Evolutionary conservation across 2,329 filamentous ascomycete genomes (phyloP).

Genomic region (Paecilomyces variotii): DNA sequence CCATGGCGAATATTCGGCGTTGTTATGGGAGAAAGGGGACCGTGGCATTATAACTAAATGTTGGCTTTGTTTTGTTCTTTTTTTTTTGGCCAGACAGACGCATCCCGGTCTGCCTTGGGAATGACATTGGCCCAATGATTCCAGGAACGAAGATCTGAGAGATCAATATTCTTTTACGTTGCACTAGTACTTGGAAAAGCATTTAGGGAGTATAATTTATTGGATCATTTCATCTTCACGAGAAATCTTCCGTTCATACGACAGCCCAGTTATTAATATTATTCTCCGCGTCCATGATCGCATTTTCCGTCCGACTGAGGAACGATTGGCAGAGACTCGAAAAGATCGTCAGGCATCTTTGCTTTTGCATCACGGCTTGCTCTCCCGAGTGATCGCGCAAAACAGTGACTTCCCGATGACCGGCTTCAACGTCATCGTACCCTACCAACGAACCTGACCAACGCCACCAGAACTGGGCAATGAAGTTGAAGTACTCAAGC

Average conservation of each 20-base stretch:
- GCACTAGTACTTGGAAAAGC: background rate
- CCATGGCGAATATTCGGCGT: background rate
- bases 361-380: background rate
- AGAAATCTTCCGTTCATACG: background rate
- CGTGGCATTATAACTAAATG: background rate
- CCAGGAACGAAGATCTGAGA: background rate
- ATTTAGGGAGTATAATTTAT: background rate
- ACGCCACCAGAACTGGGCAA: background rate
- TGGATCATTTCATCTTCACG: background rate
- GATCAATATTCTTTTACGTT: background rate
- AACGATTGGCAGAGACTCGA: background rate
- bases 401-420: slow-evolving; percentile 1
- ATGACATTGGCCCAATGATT: background rate
- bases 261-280: no score
- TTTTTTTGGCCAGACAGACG: background rate
- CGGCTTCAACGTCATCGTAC: slow-evolving; percentile 4
- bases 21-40: background rate
- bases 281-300: background rate
- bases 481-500: background rate
- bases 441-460: background rate
- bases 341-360: background rate
- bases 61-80: background rate
- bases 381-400: background rate
- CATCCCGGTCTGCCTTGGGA: background rate
- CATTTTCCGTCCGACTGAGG: background rate